These are phyloP conservation scores for Cladochytrium replicatum DNA, from an alignment of 192 early-diverging fungal species.

Conservation along the genomic window DNA sequence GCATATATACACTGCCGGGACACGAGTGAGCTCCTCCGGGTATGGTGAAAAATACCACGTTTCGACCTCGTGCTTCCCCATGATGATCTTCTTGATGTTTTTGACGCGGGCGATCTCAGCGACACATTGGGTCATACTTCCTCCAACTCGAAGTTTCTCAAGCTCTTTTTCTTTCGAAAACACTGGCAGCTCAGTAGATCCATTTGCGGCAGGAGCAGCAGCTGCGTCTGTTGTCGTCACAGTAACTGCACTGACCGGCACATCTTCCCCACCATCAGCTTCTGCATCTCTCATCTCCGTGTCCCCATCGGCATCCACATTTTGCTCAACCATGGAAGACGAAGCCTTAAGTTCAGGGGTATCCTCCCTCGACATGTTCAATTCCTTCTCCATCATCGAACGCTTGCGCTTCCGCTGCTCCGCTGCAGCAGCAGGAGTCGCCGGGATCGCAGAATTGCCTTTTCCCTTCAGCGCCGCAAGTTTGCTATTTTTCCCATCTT, in stretches of 20 bases:
- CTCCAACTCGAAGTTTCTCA: slow-evolving; percentile 83
- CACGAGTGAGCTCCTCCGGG: slow-evolving; percentile 73
- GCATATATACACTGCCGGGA: slow-evolving; percentile 80
- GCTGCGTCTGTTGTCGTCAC: neutral
- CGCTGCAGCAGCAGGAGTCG: neutral
- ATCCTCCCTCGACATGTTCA: too few species aligned
- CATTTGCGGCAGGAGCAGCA: slow-evolving; percentile 10
- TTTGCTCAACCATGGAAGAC: too few species aligned
- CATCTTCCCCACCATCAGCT: neutral
- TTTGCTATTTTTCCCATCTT: too few species aligned
- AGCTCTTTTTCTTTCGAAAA: slow-evolving; percentile 96
- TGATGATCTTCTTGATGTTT: slow-evolving; percentile 86
- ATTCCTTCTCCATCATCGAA: neutral
- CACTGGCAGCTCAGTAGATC: too few species aligned
- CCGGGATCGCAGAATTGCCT: neutral
- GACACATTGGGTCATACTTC: slow-evolving; percentile 96
- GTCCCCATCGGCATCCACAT: neutral
- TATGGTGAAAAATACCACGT: slow-evolving; percentile 99
- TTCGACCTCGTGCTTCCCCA: slow-evolving; percentile 86
- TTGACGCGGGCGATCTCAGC: slow-evolving; percentile 89
- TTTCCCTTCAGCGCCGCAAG: neutral
- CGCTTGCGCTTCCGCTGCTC: slow-evolving; percentile 23
- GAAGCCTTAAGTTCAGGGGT: too few species aligned
- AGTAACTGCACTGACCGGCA: neutral
- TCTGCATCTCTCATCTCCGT: neutral